These are phyloP conservation scores for Coniella lustricola DNA, from an alignment of 2,329 filamentous ascomycete species.

Conservation along the genomic window DNA sequence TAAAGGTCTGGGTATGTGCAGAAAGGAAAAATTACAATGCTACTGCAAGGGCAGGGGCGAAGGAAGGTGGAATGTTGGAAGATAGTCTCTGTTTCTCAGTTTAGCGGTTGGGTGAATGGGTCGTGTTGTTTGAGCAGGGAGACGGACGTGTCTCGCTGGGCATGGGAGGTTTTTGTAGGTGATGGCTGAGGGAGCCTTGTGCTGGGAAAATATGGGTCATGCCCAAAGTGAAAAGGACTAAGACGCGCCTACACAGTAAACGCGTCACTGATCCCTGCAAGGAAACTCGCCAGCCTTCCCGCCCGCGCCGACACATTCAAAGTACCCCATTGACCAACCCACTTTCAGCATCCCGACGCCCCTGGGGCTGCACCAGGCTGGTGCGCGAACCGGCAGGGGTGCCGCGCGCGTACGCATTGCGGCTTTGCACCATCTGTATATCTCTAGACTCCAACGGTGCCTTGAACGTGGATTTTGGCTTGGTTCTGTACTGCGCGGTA, in stretches of 20 bases:
- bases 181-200: background rate
- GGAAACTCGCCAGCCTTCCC: background rate
- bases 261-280: background rate
- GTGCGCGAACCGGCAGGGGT: background rate
- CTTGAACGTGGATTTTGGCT: background rate
- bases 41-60: background rate
- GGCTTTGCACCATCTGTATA: background rate
- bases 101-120: background rate
- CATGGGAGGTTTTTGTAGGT: constrained; percentile 8
- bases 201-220: background rate
- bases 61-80: background rate
- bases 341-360: too few relatives aligned
- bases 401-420: too few relatives aligned
- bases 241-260: background rate
- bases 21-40: constrained; percentile 30
- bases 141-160: constrained; percentile 3
- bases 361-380: constrained; percentile 4
- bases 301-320: background rate
- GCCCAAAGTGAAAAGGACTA: background rate
- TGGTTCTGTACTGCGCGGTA: background rate
- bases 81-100: background rate
- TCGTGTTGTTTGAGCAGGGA: constrained; percentile 3
- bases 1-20: constrained; percentile 14
- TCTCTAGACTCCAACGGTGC: background rate
- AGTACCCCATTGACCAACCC: constrained; percentile 7